Percentiles rank a stretch among this genome's conserved stretches.
Evolutionary conservation across 2,329 filamentous ascomycete genomes (phyloP).

Genomic region (Furcasterigmium furcatum): DNA sequence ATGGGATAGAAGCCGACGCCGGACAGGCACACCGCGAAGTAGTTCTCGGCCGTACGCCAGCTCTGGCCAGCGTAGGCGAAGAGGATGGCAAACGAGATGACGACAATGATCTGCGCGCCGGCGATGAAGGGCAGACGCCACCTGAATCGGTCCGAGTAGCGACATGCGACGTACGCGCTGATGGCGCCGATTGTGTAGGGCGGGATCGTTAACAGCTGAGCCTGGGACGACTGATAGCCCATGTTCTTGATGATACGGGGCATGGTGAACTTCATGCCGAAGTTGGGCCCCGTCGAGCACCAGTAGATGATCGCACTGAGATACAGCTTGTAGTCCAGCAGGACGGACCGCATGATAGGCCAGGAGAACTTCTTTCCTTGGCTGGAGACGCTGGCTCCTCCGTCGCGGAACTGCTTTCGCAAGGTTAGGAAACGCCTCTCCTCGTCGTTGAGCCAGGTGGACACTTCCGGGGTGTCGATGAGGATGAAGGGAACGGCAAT

Average conservation of each 20-base stretch:
- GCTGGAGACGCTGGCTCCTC: slow-evolving; percentile 33
- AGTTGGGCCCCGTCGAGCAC: slow-evolving; percentile 9
- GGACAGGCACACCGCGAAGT: slow-evolving; percentile 14
- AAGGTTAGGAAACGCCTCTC: slow-evolving; percentile 70
- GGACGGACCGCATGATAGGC: slow-evolving; percentile 68
- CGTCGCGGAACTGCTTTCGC: slow-evolving; percentile 61
- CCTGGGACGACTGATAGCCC: slow-evolving; percentile 52
- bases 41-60: slow-evolving; percentile 15
- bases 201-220: slow-evolving; percentile 63
- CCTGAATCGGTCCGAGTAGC: slow-evolving; percentile 49
- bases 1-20: slow-evolving; percentile 26
- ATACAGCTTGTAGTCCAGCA: slow-evolving; percentile 79
- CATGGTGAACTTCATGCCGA: slow-evolving; percentile 53
- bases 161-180: slow-evolving; percentile 50
- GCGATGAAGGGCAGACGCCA: slow-evolving; percentile 53
- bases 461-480: slow-evolving; percentile 78
- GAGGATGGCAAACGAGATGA: slow-evolving; percentile 31
- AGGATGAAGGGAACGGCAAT: slow-evolving; percentile 49
- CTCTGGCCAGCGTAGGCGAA: slow-evolving; percentile 20
- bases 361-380: slow-evolving; percentile 74
- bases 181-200: slow-evolving; percentile 62
- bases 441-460: slow-evolving; percentile 66
- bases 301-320: slow-evolving; percentile 59
- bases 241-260: slow-evolving; percentile 62
- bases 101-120: slow-evolving; percentile 19